A percentile compares a stretch with the other conserved stretches of the same genome.
Conservation (phyloP, 345 rosid genomes). For the Dipteronia sinensis region DNA sequence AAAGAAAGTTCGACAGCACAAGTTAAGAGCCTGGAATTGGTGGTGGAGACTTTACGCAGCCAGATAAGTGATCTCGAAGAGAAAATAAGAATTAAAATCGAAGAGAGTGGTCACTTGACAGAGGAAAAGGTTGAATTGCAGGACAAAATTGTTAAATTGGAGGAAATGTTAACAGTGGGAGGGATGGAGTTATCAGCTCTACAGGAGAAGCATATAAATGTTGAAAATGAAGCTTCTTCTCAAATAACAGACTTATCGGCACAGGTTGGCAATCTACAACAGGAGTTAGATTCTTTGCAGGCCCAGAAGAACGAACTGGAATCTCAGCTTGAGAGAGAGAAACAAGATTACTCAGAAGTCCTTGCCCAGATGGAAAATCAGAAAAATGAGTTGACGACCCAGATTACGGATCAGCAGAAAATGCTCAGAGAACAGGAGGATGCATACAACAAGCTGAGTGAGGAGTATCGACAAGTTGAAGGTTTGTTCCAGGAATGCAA, state of each 20-base stretch:
- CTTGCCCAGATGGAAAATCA: conserved; percentile 43
- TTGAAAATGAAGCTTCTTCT: conserved; percentile 51
- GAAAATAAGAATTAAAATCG: conserved; percentile 34
- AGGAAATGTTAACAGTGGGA: conserved; percentile 41
- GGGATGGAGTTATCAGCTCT: conserved; percentile 45
- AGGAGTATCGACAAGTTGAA: conserved; percentile 42
- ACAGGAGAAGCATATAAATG: conserved; percentile 35
- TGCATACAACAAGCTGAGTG: conserved; percentile 35
- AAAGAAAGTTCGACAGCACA: conserved; percentile 42
- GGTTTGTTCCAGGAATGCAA: conserved; percentile 33
- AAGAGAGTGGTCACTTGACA: conserved; percentile 39
- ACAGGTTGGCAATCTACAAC: conserved; percentile 45
- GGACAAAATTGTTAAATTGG: conserved; percentile 39
- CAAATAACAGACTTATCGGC: conserved; percentile 41
- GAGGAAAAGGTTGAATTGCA: conserved; percentile 33
- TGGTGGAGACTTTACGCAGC: conserved; percentile 41
- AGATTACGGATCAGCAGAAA: conserved; percentile 49
- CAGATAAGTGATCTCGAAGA: conserved; percentile 56
- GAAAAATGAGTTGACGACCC: conserved; percentile 34
- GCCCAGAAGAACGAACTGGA: conserved; percentile 42
- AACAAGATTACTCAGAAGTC: conserved; percentile 45
- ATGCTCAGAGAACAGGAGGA: conserved; percentile 49
- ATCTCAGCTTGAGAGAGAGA: conserved; percentile 54
- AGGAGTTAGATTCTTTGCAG: conserved; percentile 51
- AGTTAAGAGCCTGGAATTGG: conserved; percentile 38